phyloP scores from a whole-genome alignment of 2,329 filamentous ascomycete species.

The Rachicladosporium sp. region DNA sequence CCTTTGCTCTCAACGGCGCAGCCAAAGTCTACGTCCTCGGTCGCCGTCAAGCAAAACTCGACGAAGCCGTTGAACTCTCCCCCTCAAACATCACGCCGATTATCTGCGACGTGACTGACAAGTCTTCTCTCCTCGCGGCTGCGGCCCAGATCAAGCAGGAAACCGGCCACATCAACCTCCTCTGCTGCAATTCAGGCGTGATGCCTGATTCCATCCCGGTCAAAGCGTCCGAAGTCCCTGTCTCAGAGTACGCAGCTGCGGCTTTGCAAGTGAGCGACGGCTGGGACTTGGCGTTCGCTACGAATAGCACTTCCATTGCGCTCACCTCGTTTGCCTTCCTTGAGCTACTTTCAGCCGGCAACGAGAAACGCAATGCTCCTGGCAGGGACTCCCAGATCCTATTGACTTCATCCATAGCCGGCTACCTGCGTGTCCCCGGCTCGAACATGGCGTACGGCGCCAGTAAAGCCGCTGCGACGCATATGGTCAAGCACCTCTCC shows the following conservation, averaged over 20 bases:
- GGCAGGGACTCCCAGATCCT: conserved; percentile 31
- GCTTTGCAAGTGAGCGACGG: conserved; percentile 11
- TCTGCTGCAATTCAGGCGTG: conserved; percentile 28
- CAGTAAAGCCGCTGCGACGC: conserved; percentile 37
- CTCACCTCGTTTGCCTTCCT: conserved; percentile 31
- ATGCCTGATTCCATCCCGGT: conserved; percentile 4
- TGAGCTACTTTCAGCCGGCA: conserved; percentile 28
- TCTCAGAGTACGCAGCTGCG: conserved; percentile 12
- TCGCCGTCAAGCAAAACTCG: conserved; percentile 34
- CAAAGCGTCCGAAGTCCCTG: conserved; percentile 5
- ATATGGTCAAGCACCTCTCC: conserved; percentile 37
- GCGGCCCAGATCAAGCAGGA: conserved; percentile 28
- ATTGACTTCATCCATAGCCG: conserved; percentile 35
- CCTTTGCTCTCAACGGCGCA: conserved; percentile 35
- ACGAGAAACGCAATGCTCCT: conserved; percentile 22
- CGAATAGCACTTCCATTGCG: conserved; percentile 25
- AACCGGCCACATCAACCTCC: conserved; percentile 21
- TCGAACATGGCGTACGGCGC: conserved; percentile 29
- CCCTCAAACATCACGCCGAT: conserved; percentile 28
- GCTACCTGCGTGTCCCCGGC: conserved; percentile 28
- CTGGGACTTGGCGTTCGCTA: conserved; percentile 14
- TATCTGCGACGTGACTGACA: conserved; percentile 33
- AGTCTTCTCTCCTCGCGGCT: conserved; percentile 26
- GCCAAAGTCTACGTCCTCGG: conserved; percentile 42
- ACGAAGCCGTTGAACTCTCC: conserved; percentile 28